These are phyloP conservation scores for Diaporthe caulivora DNA, from an alignment of 2,329 filamentous ascomycete species.

Conservation along the genomic window DNA sequence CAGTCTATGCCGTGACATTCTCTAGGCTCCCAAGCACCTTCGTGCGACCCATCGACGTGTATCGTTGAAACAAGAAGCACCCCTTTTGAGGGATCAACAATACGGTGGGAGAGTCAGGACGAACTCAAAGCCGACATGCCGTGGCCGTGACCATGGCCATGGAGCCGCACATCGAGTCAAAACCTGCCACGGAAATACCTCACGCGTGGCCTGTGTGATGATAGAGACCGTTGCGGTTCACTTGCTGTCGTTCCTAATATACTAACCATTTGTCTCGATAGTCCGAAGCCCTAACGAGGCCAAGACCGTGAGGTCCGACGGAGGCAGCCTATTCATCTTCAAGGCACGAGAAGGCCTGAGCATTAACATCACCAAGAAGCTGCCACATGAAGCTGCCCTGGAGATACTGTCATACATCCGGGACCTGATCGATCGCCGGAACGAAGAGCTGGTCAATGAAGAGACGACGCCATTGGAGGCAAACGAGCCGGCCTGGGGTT, in stretches of 20 bases:
- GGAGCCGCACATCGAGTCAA: not conserved
- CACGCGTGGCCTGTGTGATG: too few species aligned
- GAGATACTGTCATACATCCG: constrained; percentile 46
- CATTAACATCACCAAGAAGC: constrained; percentile 45
- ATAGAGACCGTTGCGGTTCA: not conserved
- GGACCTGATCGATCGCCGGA: constrained; percentile 40
- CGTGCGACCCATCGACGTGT: too few species aligned
- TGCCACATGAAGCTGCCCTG: constrained; percentile 45
- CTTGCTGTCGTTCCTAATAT: not conserved
- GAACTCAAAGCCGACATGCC: not conserved
- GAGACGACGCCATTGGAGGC: constrained; percentile 39
- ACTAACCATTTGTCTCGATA: constrained; percentile 9
- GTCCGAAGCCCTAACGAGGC: constrained; percentile 40
- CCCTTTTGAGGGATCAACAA: not conserved
- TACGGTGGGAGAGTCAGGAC: not conserved
- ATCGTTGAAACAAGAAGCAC: not conserved
- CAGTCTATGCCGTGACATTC: not conserved
- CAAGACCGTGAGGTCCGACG: constrained; percentile 36
- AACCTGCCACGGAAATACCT: not conserved
- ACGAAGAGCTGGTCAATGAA: constrained; percentile 38
- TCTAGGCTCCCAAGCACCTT: too few species aligned
- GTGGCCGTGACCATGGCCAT: not conserved
- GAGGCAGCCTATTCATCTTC: constrained; percentile 37
- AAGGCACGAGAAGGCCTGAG: constrained; percentile 39
- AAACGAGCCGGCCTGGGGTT: constrained; percentile 36